Evolutionary conservation across 331 rosid genomes (phyloP).

Genomic region (Spiraea crenata): DNA sequence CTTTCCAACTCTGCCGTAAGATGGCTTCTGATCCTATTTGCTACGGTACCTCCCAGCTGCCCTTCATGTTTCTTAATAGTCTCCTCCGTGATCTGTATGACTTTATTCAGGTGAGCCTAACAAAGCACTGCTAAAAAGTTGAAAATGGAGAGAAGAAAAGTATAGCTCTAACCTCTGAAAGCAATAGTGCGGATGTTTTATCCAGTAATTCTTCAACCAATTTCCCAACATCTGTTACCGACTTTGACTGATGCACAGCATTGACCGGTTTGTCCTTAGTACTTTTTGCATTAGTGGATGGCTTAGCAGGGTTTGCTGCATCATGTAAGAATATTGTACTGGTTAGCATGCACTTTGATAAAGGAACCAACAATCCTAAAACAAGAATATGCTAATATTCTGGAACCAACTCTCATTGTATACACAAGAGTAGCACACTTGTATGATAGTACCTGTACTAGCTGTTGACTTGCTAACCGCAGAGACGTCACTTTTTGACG

Average conservation of each 20-base stretch:
- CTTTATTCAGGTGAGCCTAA: conserved; percentile 22
- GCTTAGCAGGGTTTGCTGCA: conserved; percentile 50
- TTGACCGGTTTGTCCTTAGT: conserved; percentile 49
- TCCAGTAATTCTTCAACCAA: conserved; percentile 71
- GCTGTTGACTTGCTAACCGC: conserved; percentile 31
- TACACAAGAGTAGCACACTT: not conserved
- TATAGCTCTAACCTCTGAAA: conserved; percentile 59
- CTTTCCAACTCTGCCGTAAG: conserved; percentile 69
- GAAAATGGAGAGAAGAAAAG: conserved; percentile 10
- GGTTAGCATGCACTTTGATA: not conserved
- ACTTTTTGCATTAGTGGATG: conserved; percentile 36
- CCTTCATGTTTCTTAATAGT: conserved; percentile 56
- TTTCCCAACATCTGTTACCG: conserved; percentile 59
- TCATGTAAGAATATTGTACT: not conserved
- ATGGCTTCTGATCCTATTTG: conserved; percentile 50
- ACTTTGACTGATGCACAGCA: conserved; percentile 28
- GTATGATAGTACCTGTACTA: conserved; percentile 42
- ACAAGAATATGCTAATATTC: not conserved
- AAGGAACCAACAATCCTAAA: not conserved
- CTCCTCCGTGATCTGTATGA: conserved; percentile 64
- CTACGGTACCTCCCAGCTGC: conserved; percentile 54
- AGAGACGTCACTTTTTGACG: conserved; percentile 40
- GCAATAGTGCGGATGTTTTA: conserved; percentile 60
- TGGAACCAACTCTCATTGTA: not conserved
- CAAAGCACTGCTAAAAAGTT: not conserved